Base-by-base conservation (phyloP, 2,329 filamentous ascomycete species). In the Aureobasidium pullulans region DNA sequence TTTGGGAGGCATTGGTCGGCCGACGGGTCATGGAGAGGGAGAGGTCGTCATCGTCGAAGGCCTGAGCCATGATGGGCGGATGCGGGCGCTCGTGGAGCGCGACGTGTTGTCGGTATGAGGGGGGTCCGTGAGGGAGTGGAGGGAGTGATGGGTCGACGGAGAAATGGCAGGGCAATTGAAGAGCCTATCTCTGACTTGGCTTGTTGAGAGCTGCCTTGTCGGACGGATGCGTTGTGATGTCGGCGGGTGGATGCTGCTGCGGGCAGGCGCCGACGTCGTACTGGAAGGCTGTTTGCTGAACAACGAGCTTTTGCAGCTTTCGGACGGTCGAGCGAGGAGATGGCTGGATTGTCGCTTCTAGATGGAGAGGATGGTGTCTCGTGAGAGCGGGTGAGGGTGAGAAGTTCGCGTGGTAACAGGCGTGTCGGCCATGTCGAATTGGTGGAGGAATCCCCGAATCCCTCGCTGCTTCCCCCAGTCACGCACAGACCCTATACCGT, bases 11-110 rank as follows among this genome's bases (percentile, higher is more conserved):
- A 32, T 61, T 60, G 40, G 62, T 59, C 37, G 56, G 60, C 13
- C 60, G 57, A 23, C 60, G 58, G 50, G 69, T 68, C 53, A 75
- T 73, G 61, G 72, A 72, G 34, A 75, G 65, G 39, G 73, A 71
- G 31, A 74, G 66, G 56, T 74, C 73, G 57, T 75, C 73, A 61
- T 74, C 73, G 65, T 74, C 73, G 50, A 74, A 64, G 2, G 71
- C 66, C 46, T 72, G 70, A 15, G 69, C 66, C 72, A 75, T 75
- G 62, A 8, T 67, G 61, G 61, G 28, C 10, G 42, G 16, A n/a
- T 60, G 36, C 37, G 23, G 19, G 11, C 29, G 49, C 19, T 19
- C 9, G 32, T 19, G 19, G 49, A 32, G 44, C 37, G 16, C 57
- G 56, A 29, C 34, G 39, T 34, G 19, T 28, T 28, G 40, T 52